Percentiles rank a stretch among this genome's conserved stretches.
phyloP scores from a whole-genome alignment of 306 rosid genomes.

The Trichosanthes cucumerina region DNA sequence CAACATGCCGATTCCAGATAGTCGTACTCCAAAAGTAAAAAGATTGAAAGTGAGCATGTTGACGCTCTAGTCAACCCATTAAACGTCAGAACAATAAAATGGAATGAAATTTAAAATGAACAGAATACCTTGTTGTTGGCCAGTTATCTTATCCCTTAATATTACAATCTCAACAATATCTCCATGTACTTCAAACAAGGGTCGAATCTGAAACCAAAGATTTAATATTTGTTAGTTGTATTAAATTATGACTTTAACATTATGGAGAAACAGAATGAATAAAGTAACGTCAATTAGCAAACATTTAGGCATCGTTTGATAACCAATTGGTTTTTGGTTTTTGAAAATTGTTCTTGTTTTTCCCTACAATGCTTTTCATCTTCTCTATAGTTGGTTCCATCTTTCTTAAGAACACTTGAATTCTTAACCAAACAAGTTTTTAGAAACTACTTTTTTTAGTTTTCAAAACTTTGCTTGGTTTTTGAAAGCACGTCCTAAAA shows the following conservation, averaged over 20 bases:
- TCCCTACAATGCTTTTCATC: too few relatives aligned
- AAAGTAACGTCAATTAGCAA: not conserved
- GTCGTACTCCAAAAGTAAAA: not conserved
- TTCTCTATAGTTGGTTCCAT: too few relatives aligned
- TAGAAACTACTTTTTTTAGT: too few relatives aligned
- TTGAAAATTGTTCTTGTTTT: too few relatives aligned
- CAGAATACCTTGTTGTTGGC: constrained; percentile 60
- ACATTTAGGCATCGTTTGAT: too few relatives aligned
- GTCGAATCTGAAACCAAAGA: constrained; percentile 43
- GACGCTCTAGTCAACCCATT: constrained; percentile 1
- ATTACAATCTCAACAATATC: constrained; percentile 63
- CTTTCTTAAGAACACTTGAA: too few relatives aligned
- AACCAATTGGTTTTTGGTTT: too few relatives aligned
- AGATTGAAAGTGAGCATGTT: constrained; percentile 3
- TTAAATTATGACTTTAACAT: not conserved
- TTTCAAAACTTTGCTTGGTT: too few relatives aligned
- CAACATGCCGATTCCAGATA: not conserved
- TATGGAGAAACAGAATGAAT: not conserved
- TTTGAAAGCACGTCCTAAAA: too few relatives aligned
- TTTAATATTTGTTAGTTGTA: not conserved
- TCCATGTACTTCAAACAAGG: constrained; percentile 62
- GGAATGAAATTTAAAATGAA: not conserved
- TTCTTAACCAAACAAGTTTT: too few relatives aligned
- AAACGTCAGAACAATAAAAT: constrained; percentile 11
- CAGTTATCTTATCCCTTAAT: constrained; percentile 62